Percentiles rank a stretch among this genome's conserved stretches.
These are phyloP conservation scores for Kurtzmaniella natalensis DNA, from an alignment of 1,139 yeast genomes.

Conservation along the genomic window DNA sequence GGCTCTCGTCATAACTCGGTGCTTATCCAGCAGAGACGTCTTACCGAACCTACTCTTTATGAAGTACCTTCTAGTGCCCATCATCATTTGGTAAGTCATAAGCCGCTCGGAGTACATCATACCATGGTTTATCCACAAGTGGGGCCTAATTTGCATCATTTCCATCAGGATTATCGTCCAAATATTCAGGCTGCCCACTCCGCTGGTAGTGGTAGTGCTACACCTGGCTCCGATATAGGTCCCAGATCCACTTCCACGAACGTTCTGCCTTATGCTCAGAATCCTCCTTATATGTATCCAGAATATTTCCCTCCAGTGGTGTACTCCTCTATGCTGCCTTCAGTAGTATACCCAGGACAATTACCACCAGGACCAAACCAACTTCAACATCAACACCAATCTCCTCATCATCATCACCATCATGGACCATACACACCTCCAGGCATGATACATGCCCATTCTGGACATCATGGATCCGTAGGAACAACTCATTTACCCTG, in stretches of 20 bases:
- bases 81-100: background rate
- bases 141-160: background rate
- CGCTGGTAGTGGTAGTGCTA: too few species aligned
- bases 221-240: constrained; percentile 2
- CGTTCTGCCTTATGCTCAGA: constrained; percentile 6
- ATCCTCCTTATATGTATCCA: constrained; percentile 1
- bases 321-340: constrained; percentile 5
- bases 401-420: constrained; percentile 8
- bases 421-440: constrained; percentile 3
- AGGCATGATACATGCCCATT: constrained; percentile 7
- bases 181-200: constrained; percentile 1
- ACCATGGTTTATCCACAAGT: background rate
- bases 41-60: constrained; percentile 5
- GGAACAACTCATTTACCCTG: constrained; percentile 6
- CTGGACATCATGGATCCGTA: constrained; percentile 4
- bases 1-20: too few species aligned
- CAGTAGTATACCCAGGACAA: constrained; percentile 6
- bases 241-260: background rate
- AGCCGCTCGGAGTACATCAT: constrained; percentile 1
- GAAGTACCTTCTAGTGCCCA: background rate
- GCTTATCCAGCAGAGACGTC: too few species aligned
- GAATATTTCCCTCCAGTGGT: constrained; percentile 8
- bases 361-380: constrained; percentile 2
- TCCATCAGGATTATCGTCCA: background rate
- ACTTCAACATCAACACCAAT: constrained; percentile 1